Evolutionary conservation across 2,329 filamentous ascomycete species (phyloP).

Genomic region (Phaeosphaeriaceae sp.): DNA sequence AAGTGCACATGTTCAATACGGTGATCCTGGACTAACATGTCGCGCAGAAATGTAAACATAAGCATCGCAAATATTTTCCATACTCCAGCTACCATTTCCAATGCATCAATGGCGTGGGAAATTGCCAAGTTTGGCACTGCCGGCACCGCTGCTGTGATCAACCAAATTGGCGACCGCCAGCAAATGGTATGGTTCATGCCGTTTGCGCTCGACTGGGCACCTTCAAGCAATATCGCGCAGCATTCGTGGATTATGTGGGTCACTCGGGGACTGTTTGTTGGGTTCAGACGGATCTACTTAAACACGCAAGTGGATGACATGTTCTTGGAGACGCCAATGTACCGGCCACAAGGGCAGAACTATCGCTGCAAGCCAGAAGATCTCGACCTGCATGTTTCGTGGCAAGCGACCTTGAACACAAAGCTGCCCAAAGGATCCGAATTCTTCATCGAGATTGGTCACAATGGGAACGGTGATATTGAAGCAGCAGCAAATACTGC

Average conservation of each 20-base stretch:
- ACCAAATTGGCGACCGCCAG: conserved; percentile 63
- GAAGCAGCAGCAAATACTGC: conserved; percentile 40
- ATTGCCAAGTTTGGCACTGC: conserved; percentile 56
- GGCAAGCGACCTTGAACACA: conserved; percentile 38
- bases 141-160: conserved; percentile 65
- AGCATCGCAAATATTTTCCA: conserved; percentile 59
- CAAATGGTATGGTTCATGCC: conserved; percentile 69
- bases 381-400: conserved; percentile 36
- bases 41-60: conserved; percentile 30
- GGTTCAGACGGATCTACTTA: conserved; percentile 63
- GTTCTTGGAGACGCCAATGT: conserved; percentile 58
- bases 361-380: conserved; percentile 57
- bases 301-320: conserved; percentile 69
- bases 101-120: conserved; percentile 60
- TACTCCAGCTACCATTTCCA: conserved; percentile 63
- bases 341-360: conserved; percentile 53
- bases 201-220: conserved; percentile 61
- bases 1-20: too few relatives aligned
- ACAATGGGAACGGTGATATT: conserved; percentile 49
- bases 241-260: conserved; percentile 70
- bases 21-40: conserved; percentile 10
- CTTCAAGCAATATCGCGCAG: conserved; percentile 65
- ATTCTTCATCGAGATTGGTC: conserved; percentile 47
- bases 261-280: conserved; percentile 64
- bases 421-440: conserved; percentile 44